phyloP scores from a whole-genome alignment of 345 rosid species.

The Mercurialis annua region DNA sequence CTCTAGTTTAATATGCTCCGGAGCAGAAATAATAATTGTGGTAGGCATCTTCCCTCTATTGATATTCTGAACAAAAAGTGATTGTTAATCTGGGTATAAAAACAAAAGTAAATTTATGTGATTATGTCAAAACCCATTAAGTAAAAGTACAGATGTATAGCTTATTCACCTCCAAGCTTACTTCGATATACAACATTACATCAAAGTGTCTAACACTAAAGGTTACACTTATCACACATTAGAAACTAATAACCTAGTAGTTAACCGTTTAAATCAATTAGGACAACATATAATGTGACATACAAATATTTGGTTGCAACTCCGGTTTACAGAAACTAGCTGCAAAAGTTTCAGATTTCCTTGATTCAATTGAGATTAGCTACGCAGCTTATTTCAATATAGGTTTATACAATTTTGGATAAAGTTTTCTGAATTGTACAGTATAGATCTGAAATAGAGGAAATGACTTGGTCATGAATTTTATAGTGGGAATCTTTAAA shows the following conservation, averaged over 20 bases:
- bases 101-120: conserved; percentile 13
- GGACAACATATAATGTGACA: too few relatives aligned
- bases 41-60: conserved; percentile 50
- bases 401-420: too few relatives aligned
- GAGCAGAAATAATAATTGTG: conserved; percentile 52
- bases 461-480: too few relatives aligned
- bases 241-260: background rate
- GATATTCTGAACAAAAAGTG: conserved; percentile 70
- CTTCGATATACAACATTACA: background rate
- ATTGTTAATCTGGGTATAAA: conserved; percentile 55
- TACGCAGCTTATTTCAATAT: too few relatives aligned
- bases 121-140: background rate
- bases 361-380: too few relatives aligned
- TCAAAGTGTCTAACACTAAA: background rate
- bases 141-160: background rate
- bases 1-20: conserved; percentile 46
- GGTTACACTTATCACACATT: background rate
- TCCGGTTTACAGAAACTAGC: too few relatives aligned
- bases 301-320: too few relatives aligned
- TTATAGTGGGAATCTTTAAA: too few relatives aligned
- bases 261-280: too few relatives aligned
- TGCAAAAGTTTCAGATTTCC: too few relatives aligned
- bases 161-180: background rate
- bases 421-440: too few relatives aligned
- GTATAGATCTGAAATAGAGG: too few relatives aligned